Evolutionary conservation across 441 rosid species (phyloP).

Genomic region (Manihot esculenta): DNA sequence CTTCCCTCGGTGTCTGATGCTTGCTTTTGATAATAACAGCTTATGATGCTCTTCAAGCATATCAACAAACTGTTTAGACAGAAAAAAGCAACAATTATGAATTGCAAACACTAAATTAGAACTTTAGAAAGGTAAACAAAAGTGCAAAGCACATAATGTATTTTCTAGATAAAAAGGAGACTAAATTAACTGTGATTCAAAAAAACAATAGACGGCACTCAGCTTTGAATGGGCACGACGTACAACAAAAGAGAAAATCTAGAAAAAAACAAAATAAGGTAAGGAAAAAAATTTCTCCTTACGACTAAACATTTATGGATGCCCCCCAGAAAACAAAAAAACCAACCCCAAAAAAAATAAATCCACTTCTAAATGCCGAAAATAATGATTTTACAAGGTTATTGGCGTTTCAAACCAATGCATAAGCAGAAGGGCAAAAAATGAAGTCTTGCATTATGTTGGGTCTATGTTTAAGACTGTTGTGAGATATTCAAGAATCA

Average conservation of each 20-base stretch:
- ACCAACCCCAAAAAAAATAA: no score
- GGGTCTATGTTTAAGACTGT: slow-evolving; percentile 4
- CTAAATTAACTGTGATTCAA: neutral
- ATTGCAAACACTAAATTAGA: neutral
- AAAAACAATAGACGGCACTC: neutral
- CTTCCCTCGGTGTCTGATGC: slow-evolving; percentile 53
- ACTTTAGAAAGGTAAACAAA: neutral
- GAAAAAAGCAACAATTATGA: slow-evolving; percentile 2
- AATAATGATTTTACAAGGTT: neutral
- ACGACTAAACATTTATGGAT: neutral
- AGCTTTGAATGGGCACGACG: no score
- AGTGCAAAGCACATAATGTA: neutral
- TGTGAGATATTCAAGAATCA: no score
- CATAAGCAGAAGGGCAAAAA: no score
- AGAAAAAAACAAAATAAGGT: no score
- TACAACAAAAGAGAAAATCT: no score
- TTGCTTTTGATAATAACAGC: slow-evolving; percentile 69
- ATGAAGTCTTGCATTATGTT: neutral
- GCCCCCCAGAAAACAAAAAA: no score
- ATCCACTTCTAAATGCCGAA: neutral
- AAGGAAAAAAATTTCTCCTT: neutral
- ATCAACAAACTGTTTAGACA: slow-evolving; percentile 57
- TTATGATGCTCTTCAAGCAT: slow-evolving; percentile 76
- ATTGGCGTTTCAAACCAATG: neutral
- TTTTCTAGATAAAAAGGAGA: neutral